Evolutionary conservation across 2,329 filamentous ascomycete genomes (phyloP).

Genomic region (Xylariaceae sp.): DNA sequence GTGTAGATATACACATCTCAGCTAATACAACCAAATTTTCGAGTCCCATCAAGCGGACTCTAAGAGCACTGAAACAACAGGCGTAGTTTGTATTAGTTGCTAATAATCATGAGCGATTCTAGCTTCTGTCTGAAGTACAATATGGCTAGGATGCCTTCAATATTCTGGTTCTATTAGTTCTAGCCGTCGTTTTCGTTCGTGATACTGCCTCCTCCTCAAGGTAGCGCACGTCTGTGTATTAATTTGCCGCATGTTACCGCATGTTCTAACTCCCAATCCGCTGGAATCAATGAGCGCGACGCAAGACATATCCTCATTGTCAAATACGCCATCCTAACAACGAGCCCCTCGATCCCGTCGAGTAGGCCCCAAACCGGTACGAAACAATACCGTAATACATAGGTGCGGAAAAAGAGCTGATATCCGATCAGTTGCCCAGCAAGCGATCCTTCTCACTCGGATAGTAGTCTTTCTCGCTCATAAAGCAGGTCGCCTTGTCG

Average conservation of each 20-base stretch:
- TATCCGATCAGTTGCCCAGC: not conserved
- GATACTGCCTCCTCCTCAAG: not conserved
- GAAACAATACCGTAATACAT: too few relatives aligned
- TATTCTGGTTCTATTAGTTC: not conserved
- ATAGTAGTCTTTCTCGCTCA: not conserved
- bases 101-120: not conserved
- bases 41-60: not conserved
- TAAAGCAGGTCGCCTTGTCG: not conserved
- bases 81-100: not conserved
- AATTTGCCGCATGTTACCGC: not conserved
- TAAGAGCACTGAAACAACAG: not conserved
- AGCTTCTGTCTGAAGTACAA: not conserved
- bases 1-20: conserved; percentile 23
- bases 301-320: not conserved
- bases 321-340: not conserved
- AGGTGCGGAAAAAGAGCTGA: too few relatives aligned
- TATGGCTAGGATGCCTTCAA: not conserved
- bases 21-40: not conserved
- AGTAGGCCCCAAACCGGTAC: too few relatives aligned
- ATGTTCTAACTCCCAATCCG: not conserved
- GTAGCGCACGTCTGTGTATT: not conserved
- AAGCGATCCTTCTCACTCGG: not conserved
- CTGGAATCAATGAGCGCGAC: not conserved
- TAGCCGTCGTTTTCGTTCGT: not conserved
- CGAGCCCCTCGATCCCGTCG: not conserved